A percentile compares a stretch with the other conserved stretches of the same genome.
Conservation (phyloP, 2,329 filamentous ascomycete species). For the Sporothrix luriei region DNA sequence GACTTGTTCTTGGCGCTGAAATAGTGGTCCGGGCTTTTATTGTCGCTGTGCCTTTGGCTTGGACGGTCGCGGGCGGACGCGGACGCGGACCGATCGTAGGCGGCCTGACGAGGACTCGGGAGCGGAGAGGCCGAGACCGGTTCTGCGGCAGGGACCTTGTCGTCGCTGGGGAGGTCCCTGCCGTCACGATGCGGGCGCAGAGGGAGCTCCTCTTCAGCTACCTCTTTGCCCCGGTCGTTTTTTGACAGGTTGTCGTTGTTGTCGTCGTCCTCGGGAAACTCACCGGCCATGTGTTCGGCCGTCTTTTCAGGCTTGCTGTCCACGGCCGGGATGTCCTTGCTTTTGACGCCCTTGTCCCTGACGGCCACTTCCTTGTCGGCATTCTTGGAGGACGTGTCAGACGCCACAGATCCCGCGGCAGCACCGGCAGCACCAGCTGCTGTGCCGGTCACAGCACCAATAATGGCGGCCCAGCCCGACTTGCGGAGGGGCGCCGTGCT, state of each 20-base stretch:
- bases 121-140: slow-evolving; percentile 57
- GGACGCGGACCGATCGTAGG: not conserved
- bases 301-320: not conserved
- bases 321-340: not conserved
- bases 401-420: slow-evolving; percentile 26
- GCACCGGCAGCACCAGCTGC: slow-evolving; percentile 38
- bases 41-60: too few species aligned
- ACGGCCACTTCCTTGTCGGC: not conserved
- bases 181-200: slow-evolving; percentile 22
- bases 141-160: slow-evolving; percentile 35
- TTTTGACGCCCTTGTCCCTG: not conserved
- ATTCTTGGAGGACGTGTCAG: slow-evolving; percentile 18
- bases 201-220: slow-evolving; percentile 33
- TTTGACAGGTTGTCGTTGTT: slow-evolving; percentile 12
- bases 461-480: slow-evolving; percentile 57
- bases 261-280: slow-evolving; percentile 26
- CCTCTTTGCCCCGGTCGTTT: slow-evolving; percentile 29
- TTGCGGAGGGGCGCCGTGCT: slow-evolving; percentile 36
- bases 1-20: slow-evolving; percentile 7
- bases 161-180: not conserved
- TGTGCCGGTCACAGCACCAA: slow-evolving; percentile 53
- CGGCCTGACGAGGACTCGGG: slow-evolving; percentile 50
- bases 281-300: slow-evolving; percentile 13
- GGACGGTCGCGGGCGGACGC: slow-evolving; percentile 37
- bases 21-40: slow-evolving; percentile 35